Conservation (phyloP, 139 green algal species). For the Micractinium conductrix region DNA sequence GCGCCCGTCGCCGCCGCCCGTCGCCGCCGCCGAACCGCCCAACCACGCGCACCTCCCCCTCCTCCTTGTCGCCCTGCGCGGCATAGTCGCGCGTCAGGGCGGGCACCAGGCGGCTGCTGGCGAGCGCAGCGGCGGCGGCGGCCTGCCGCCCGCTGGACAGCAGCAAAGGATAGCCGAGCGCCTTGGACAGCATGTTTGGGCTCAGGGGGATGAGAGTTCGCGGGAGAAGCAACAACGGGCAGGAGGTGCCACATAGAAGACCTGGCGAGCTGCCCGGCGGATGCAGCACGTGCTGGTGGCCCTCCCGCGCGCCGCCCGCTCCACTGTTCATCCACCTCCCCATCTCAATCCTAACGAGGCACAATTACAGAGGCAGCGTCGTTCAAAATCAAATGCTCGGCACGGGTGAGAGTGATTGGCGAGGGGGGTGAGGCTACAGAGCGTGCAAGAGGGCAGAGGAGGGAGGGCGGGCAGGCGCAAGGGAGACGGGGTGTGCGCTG, state of each 20-base stretch:
- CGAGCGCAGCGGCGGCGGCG: not conserved
- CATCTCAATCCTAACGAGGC: not conserved
- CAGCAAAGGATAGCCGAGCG: too few species aligned
- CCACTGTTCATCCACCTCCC: not conserved
- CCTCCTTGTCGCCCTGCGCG: not conserved
- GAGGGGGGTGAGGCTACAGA: not conserved
- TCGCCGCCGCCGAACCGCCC: not conserved
- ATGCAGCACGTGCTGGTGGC: too few species aligned
- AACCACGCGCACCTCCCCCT: not conserved
- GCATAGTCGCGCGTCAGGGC: not conserved
- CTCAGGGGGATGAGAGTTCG: not conserved
- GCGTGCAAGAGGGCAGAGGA: not conserved
- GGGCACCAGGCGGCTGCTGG: not conserved
- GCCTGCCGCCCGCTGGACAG: not conserved
- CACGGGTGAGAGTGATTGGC: not conserved
- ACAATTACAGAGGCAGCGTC: not conserved
- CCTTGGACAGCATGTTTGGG: constrained; percentile 6
- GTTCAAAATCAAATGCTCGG: not conserved
- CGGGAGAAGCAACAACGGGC: too few species aligned
- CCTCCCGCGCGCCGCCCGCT: too few species aligned
- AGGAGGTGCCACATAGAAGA: too few species aligned
- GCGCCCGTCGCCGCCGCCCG: not conserved
- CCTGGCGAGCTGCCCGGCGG: too few species aligned
- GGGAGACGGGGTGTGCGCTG: too few species aligned
- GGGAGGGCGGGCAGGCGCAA: not conserved